Evolutionary conservation across 768 basidiomycete species (phyloP), one percentile per base, ranked within the genome.

Genomic region (Lentinula detonsa): DNA sequence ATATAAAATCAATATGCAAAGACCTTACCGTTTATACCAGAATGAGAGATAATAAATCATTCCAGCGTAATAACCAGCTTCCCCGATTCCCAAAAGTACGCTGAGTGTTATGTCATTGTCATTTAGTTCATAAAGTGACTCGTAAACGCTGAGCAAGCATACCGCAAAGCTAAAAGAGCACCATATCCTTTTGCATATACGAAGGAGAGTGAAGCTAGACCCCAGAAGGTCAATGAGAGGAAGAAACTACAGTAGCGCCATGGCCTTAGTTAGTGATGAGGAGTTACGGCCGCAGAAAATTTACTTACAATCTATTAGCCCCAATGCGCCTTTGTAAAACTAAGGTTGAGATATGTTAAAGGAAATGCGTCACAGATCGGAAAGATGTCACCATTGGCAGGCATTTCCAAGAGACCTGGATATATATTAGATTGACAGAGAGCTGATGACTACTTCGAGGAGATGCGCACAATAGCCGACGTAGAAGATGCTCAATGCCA

Each of bases 31-130:
- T 59, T 67, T 70, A 60, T 81, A 83, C 83, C 83, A 85, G 68
- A 85, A 85, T 0, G 83, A 84, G 31, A 84, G 68, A 64, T 85
- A 85, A 62, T 85, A 85, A 5, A 85, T 83, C 79, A 84, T 81
- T 6, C 83, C 83, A 0, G 82, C 82, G 61, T 84, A 84, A 61
- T 79, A 85, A 1, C 83, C 83, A 0, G 82, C 82, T 65, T 85
- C 83, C 10, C 83, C 83, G n/a, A 85, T 83, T 7, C 83, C 83
- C 65, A 84, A 71, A 4, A 84, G 68, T 2, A 85, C 79, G n/a
- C 83, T 82, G 62, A 5, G n/a, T 35, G 4, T 10, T 28, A 13
- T 1, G 15, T 37, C 37, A 11, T 7, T 51, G n/a, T 21, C 7
- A 45, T 37, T 34, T 37, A 59, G 15, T 35, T 3, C 23, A 23